Percentiles rank a stretch among this genome's conserved stretches.
These are phyloP conservation scores for Beauveria rudraprayagi DNA, from an alignment of 2,329 filamentous ascomycete genomes.

Conservation along the genomic window DNA sequence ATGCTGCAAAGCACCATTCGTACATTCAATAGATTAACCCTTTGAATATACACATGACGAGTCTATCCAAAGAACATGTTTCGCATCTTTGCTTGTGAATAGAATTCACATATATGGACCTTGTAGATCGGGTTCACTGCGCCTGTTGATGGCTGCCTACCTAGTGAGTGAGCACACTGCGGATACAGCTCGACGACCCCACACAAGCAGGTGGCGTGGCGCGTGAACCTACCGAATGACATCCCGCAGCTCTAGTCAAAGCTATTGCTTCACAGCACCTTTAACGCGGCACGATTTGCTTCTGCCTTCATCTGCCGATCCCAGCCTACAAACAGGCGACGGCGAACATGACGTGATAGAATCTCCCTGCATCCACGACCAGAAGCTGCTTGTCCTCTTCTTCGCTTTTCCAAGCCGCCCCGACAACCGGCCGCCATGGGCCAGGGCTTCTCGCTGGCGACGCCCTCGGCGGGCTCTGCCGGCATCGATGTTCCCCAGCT, in stretches of 20 bases:
- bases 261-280: not conserved
- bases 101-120: not conserved
- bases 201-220: constrained; percentile 1
- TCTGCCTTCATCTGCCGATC: not conserved
- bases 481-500: constrained; percentile 93
- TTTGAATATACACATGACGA: not conserved
- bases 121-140: not conserved
- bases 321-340: not conserved
- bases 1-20: not conserved
- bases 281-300: not conserved
- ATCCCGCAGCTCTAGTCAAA: not conserved
- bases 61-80: not conserved
- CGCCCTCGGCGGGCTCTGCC: constrained; percentile 82
- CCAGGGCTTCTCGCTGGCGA: constrained; percentile 90
- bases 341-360: constrained; percentile 1
- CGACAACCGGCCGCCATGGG: constrained; percentile 54
- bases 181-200: not conserved
- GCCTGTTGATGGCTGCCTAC: not conserved
- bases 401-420: not conserved
- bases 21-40: not conserved
- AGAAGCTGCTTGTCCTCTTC: not conserved
- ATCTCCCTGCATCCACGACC: not conserved
- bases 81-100: not conserved
- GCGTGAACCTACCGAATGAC: constrained; percentile 1
- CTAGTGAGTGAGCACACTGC: not conserved